These are phyloP conservation scores for Fusarium secorum DNA, from an alignment of 2,329 filamentous ascomycete species.

Conservation along the genomic window DNA sequence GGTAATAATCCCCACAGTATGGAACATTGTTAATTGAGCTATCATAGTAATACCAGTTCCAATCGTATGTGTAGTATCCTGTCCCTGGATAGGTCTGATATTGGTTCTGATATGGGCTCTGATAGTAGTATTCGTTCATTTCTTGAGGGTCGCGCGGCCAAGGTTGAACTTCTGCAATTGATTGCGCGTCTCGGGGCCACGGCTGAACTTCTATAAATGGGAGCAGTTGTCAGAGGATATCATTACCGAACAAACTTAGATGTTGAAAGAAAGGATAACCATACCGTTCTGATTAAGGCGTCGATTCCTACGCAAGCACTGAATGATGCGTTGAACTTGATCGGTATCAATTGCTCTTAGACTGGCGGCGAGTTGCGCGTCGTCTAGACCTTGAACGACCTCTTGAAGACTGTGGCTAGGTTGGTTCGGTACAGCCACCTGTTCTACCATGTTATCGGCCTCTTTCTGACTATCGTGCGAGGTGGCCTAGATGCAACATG, in stretches of 20 bases:
- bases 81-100: neutral
- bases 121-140: neutral
- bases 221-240: neutral
- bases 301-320: neutral
- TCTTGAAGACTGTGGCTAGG: neutral
- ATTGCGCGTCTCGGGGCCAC: neutral
- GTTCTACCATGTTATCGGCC: neutral
- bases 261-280: fast-evolving
- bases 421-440: neutral
- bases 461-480: fast-evolving
- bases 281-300: neutral
- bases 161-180: no score
- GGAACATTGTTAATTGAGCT: neutral
- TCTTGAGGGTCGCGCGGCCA: neutral
- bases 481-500: fast-evolving
- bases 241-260: fast-evolving
- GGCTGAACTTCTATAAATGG: neutral
- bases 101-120: neutral
- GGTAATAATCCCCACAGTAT: neutral
- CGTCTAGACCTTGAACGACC: neutral
- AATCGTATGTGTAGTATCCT: neutral
- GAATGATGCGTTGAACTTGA: neutral
- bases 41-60: neutral
- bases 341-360: neutral
- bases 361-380: neutral